Percentiles rank a stretch among this genome's conserved stretches.
Evolutionary conservation across 2,329 filamentous ascomycete species (phyloP).

Genomic region (Eutypa lata): DNA sequence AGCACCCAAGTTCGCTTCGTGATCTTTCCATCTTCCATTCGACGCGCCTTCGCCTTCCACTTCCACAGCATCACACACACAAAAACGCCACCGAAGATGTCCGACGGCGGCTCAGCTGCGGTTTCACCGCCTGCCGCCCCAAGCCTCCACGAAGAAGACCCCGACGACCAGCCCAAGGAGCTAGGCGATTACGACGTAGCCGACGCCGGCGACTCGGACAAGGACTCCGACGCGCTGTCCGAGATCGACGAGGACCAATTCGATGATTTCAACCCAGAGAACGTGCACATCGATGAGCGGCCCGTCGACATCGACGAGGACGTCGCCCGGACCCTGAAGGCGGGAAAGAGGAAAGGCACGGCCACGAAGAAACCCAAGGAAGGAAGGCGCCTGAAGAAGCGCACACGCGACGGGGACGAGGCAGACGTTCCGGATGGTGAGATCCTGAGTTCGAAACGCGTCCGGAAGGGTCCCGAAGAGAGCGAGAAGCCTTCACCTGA

Average conservation of each 20-base stretch:
- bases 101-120: conserved; percentile 43
- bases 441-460: conserved; percentile 45
- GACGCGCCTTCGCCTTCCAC: too few relatives aligned
- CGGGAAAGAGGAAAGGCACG: conserved; percentile 63
- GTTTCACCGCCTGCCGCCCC: conserved; percentile 34
- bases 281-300: conserved; percentile 60
- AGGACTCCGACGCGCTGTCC: conserved; percentile 59
- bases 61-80: not conserved
- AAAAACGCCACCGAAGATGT: conserved; percentile 29
- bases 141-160: conserved; percentile 23
- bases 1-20: too few relatives aligned
- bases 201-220: conserved; percentile 46
- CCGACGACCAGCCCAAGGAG: conserved; percentile 26
- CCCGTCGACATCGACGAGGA: conserved; percentile 68
- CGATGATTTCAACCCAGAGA: conserved; percentile 65
- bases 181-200: conserved; percentile 38
- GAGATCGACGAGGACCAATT: conserved; percentile 70
- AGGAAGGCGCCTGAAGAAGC: conserved; percentile 67
- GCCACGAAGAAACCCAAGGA: conserved; percentile 71
- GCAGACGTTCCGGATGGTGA: conserved; percentile 43
- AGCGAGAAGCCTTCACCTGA: conserved; percentile 51
- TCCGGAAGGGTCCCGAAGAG: conserved; percentile 39
- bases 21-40: too few relatives aligned
- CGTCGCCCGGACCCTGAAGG: conserved; percentile 60
- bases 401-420: conserved; percentile 50